A percentile compares a stretch with the other conserved stretches of the same genome.
phyloP scores from a whole-genome alignment of 495 filamentous ascomycete species.

The Friedmanniomyces simplex region DNA sequence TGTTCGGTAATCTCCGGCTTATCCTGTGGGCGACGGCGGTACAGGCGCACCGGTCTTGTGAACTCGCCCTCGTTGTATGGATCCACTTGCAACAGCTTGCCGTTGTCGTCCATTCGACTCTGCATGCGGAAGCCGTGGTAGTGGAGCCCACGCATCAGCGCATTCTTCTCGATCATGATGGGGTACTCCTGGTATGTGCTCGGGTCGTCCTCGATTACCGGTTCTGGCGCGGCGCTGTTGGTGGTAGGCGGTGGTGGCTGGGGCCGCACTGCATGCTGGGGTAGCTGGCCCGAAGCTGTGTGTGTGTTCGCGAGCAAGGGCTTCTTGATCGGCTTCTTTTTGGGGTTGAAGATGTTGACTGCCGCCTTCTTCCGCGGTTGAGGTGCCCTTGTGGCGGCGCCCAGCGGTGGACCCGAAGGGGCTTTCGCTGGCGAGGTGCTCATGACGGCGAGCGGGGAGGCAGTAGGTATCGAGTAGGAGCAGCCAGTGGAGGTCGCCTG shows the following conservation, averaged over 20 bases:
- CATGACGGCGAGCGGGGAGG: constrained; percentile 30
- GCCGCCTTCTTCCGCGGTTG: constrained; percentile 9
- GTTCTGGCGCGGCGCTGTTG: neutral
- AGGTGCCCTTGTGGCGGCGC: neutral
- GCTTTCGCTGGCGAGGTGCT: constrained; percentile 44
- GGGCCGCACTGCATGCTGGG: neutral
- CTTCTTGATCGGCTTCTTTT: constrained; percentile 57
- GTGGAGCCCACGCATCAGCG: constrained; percentile 67
- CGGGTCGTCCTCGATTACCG: constrained; percentile 22
- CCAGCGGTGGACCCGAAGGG: constrained; percentile 15
- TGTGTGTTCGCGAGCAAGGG: constrained; percentile 1
- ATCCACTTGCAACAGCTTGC: constrained; percentile 32
- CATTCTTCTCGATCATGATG: constrained; percentile 68
- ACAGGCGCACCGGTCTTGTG: constrained; percentile 72
- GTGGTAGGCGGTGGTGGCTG: neutral
- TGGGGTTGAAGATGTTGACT: constrained; percentile 18
- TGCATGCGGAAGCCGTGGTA: constrained; percentile 76
- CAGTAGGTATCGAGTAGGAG: neutral
- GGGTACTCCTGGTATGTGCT: constrained; percentile 53
- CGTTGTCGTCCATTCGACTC: neutral
- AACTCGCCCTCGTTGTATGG: constrained; percentile 71
- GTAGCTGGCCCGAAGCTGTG: constrained; percentile 6
- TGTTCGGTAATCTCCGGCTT: constrained; percentile 34
- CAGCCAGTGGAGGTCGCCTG: too few species aligned
- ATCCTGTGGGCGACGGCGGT: constrained; percentile 79